These are phyloP conservation scores for Salix viminalis DNA, from an alignment of 345 rosid genomes.

Conservation along the genomic window DNA sequence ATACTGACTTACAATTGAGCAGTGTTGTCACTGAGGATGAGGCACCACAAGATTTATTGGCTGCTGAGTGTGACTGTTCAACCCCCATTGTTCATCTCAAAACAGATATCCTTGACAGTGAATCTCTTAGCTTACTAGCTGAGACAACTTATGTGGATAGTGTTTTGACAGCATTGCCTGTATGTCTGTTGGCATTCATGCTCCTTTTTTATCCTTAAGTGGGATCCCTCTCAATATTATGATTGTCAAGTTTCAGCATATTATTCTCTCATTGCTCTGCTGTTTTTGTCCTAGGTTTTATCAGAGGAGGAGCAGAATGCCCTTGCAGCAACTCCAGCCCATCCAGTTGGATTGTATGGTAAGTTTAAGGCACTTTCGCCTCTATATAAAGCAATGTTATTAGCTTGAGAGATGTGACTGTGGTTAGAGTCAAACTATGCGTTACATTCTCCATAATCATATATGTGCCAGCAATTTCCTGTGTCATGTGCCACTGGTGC, in stretches of 20 bases:
- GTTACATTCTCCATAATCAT: neutral
- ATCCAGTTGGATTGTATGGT: constrained; percentile 83
- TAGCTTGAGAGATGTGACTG: neutral
- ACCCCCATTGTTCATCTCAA: constrained; percentile 66
- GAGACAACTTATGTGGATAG: constrained; percentile 59
- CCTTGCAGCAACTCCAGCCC: constrained; percentile 93
- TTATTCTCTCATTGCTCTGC: neutral
- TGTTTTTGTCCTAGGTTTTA: constrained; percentile 51
- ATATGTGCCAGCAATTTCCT: neutral
- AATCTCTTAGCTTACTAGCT: constrained; percentile 58
- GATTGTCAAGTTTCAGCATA: neutral
- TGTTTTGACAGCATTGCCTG: constrained; percentile 70
- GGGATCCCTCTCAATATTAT: neutral
- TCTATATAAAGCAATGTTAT: neutral
- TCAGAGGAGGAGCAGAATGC: constrained; percentile 82
- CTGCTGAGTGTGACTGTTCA: constrained; percentile 35
- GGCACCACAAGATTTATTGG: constrained; percentile 37
- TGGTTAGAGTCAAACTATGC: neutral
- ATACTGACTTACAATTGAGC: constrained; percentile 49
- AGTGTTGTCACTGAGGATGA: constrained; percentile 47
- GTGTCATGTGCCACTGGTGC: neutral
- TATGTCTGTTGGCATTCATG: constrained; percentile 26
- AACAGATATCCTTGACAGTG: constrained; percentile 49
- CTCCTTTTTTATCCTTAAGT: neutral
- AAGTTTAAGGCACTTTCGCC: constrained; percentile 9